A percentile compares a stretch with the other conserved stretches of the same genome.
Conservation (phyloP, 2,329 filamentous ascomycete genomes). For the Zelopaecilomyces penicillatus region DNA sequence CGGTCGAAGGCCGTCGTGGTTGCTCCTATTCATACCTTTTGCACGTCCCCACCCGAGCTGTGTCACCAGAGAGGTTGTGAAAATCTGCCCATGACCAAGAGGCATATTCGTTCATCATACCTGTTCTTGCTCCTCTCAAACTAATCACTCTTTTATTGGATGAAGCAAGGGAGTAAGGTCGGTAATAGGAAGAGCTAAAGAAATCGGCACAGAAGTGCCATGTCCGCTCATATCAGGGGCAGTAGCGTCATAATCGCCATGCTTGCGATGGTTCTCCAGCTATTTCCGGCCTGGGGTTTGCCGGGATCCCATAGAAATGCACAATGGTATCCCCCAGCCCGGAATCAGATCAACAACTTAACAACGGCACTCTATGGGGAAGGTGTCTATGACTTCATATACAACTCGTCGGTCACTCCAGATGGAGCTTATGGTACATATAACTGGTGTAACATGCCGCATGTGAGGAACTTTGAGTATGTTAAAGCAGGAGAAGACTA, state of each 20-base stretch:
- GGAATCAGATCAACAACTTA: slow-evolving; percentile 53
- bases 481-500: slow-evolving; percentile 44
- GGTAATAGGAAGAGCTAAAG: too few relatives aligned
- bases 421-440: slow-evolving; percentile 52
- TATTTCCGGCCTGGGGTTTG: not conserved
- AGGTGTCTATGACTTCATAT: slow-evolving; percentile 67
- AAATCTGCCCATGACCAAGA: too few relatives aligned
- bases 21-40: too few relatives aligned
- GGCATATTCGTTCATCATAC: too few relatives aligned
- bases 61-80: too few relatives aligned
- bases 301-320: slow-evolving; percentile 26
- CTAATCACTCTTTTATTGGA: too few relatives aligned
- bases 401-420: slow-evolving; percentile 55
- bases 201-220: too few relatives aligned
- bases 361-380: slow-evolving; percentile 45
- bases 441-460: slow-evolving; percentile 86
- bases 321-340: slow-evolving; percentile 50
- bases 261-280: too few relatives aligned
- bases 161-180: too few relatives aligned
- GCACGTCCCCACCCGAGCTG: too few relatives aligned
- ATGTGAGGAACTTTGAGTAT: slow-evolving; percentile 63
- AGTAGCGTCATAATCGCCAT: not conserved
- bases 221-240: not conserved
- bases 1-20: too few relatives aligned
- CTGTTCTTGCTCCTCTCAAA: too few relatives aligned